A percentile compares a stretch with the other conserved stretches of the same genome.
These are phyloP conservation scores for Eutrema salsugineum DNA, from an alignment of 441 rosid genomes.

Conservation along the genomic window DNA sequence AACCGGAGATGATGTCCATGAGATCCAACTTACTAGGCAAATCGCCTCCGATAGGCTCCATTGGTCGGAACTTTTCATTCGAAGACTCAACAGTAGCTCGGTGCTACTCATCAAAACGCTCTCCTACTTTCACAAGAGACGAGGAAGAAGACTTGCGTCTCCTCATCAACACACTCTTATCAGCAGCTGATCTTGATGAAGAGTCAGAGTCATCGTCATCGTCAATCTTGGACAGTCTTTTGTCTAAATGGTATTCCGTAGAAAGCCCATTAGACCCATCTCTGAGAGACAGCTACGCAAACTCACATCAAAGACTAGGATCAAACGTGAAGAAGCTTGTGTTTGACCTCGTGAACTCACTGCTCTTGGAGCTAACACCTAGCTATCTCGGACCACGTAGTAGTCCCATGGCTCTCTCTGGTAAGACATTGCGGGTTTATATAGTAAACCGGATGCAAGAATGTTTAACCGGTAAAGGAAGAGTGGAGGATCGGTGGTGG, in stretches of 20 bases:
- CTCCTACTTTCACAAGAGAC: conserved; percentile 36
- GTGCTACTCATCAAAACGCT: conserved; percentile 42
- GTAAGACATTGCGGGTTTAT: conserved; percentile 35
- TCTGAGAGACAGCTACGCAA: conserved; percentile 51
- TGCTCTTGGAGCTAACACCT: conserved; percentile 43
- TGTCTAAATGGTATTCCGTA: conserved; percentile 67
- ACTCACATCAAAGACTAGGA: conserved; percentile 49
- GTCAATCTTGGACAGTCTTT: conserved; percentile 14
- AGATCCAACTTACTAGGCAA: conserved; percentile 70
- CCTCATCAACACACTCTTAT: conserved; percentile 53
- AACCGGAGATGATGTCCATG: conserved; percentile 35
- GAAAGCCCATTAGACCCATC: conserved; percentile 77
- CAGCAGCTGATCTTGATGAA: conserved; percentile 48
- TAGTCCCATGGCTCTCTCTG: background rate
- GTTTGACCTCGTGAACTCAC: conserved; percentile 66
- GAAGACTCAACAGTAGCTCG: conserved; percentile 53
- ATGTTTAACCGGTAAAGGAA: conserved; percentile 44
- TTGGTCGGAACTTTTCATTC: conserved; percentile 67
- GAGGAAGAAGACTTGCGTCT: conserved; percentile 56
- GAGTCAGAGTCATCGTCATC: conserved; percentile 29
- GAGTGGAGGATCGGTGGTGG: conserved; percentile 28
- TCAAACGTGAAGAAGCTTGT: conserved; percentile 55
- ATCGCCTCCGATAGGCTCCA: conserved; percentile 82
- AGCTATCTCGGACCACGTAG: conserved; percentile 23
- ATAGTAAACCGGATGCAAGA: conserved; percentile 63